Evolutionary conservation across 306 rosid species (phyloP), one percentile per base, ranked within the genome.

Genomic region (Coriaria nepalensis): DNA sequence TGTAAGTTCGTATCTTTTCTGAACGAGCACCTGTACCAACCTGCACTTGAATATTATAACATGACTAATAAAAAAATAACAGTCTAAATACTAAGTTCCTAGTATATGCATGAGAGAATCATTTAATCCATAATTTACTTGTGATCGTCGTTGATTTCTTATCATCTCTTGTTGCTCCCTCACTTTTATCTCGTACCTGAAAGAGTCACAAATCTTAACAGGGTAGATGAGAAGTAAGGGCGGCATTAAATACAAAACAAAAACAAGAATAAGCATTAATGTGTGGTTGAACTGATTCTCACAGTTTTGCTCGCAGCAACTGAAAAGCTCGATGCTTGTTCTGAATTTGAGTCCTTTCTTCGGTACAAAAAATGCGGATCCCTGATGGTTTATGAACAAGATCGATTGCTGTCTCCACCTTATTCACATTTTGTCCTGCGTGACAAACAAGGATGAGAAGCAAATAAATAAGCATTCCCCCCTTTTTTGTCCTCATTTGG

Each of bases 351-450:
- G 92, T 81, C 69, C 98, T 85, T 68, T 85, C 95, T 70, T 90
- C 98, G 6, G 95, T 90, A 67, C 98, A 90, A 72, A 90, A 90
- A 67, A 90, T 90, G 54, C 98, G 95, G 43, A 90, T 90, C 60
- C 95, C 98, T 8, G 98, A 77, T 41, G 98, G 98, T 63, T 90
- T 90, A 67, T 90, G 98, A 65, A 79, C 40, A 54, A 90, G 98
- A 77, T 90, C 98, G 5, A 82, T 69, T 41, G 98, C 98, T 49
- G 98, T 90, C 76, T 90, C 98, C 67, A 90, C 98, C 79, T 90
- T 90, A 72, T 90, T 90, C 20, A 90, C 98, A 75, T 90, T 90
- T 75, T 90, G 98, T 45, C 98, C 98, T 90, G 87, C 76, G 73
- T 49, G 59, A 57, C 55, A 53, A 53, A 37, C 39, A 47, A 42